Evolutionary conservation across 2,329 filamentous ascomycete species (phyloP), one percentile per base, ranked within the genome.

Genomic region (Fusarium chuoi): DNA sequence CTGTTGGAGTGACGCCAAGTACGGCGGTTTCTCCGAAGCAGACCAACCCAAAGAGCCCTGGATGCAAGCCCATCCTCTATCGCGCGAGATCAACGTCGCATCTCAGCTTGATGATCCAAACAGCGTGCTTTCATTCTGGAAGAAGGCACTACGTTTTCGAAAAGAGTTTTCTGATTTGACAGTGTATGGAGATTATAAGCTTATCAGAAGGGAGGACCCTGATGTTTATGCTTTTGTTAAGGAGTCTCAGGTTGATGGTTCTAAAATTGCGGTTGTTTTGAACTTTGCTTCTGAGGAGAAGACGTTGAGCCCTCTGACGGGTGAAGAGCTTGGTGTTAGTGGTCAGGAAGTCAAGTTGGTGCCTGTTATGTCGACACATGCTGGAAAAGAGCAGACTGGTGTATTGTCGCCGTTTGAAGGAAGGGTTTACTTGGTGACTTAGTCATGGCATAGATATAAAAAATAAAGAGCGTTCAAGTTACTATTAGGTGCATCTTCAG

Each of bases 71-170:
- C 81, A 82, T 15, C 80, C 80, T 13, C 56, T 82, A 12, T 77
- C 79, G 1, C 42, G 36, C 9, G 77, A 82, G 18, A 81, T 91
- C 78, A 92, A 93, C 67, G 90, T 89, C 3, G 85, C 86, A 17
- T 82, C 84, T 4, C 91, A 93, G 77, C 73, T 82, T 1, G 69
- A 82, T 0, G 82, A 87, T 36, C 68, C 80, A 0, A 66, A 80
- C 2, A 85, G 85, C 33, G 78, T 80, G 3, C 61, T 82, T 0
- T 76, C 76, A 2, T 83, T 80, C 48, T 83, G 81, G 81, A 79
- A 77, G 65, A 80, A 77, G 30, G 75, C 77, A 63, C 62, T 80
- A 2, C 67, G 36, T 4, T 81, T 82, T 60, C 72, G 82, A 44
- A 76, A 73, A 13, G 76, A 82, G 58, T 77, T 83, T 42, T 74